These are phyloP conservation scores for Penicillium sp. DNA, from an alignment of 2,329 filamentous ascomycete species.

Conservation along the genomic window DNA sequence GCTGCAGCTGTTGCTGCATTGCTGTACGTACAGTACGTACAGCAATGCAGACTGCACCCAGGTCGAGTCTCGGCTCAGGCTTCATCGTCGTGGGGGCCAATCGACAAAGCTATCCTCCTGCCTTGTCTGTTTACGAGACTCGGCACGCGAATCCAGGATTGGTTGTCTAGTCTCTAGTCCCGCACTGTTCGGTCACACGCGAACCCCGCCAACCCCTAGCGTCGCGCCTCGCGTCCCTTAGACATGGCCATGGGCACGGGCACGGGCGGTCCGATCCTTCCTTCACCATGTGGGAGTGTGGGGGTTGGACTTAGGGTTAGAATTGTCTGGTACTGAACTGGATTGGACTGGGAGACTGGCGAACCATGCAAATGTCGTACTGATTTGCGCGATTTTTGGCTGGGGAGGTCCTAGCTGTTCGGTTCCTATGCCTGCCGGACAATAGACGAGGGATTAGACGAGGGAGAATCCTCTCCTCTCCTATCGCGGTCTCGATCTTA, in stretches of 20 bases:
- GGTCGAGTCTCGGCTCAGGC: too few relatives aligned
- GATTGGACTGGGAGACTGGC: too few relatives aligned
- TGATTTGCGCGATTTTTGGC: neutral
- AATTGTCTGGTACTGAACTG: neutral
- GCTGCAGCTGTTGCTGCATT: too few relatives aligned
- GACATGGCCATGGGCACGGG: neutral
- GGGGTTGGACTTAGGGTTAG: neutral
- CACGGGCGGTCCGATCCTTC: slow-evolving; percentile 2
- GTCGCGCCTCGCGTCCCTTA: neutral
- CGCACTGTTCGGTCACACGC: neutral
- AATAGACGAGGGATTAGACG: too few relatives aligned
- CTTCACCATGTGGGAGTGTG: slow-evolving; percentile 1
- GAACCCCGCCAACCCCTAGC: neutral
- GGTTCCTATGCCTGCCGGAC: neutral
- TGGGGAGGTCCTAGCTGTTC: neutral
- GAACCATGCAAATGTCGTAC: neutral
- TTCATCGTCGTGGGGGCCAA: neutral
- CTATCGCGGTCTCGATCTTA: too few relatives aligned
- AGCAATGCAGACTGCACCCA: too few relatives aligned
- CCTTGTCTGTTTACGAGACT: neutral
- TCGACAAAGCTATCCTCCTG: neutral
- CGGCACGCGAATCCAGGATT: neutral
- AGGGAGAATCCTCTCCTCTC: too few relatives aligned
- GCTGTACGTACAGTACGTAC: too few relatives aligned
- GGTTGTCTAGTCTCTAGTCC: neutral